Conservation (phyloP, 345 rosid species). For the Citrus sinensis region DVS_A1.0 CM039164.1:22002001-22002500, state of each 20-base stretch:
- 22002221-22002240: background rate
- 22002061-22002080: background rate
- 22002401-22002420: background rate
- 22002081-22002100: background rate
- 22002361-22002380: no score
- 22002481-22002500: constrained; percentile 68
- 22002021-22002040: background rate
- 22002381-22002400: background rate
- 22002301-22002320: background rate
- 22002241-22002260: background rate
- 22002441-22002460: constrained; percentile 18
- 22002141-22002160: background rate
- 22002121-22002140: background rate
- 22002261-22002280: background rate
- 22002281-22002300: background rate
- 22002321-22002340: no score
- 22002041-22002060: background rate
- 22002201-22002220: background rate
- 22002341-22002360: background rate
- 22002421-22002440: background rate
- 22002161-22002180: background rate
- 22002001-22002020: no score
- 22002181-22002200: background rate
- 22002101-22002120: background rate
- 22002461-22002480: constrained; percentile 87